phyloP scores from a whole-genome alignment of 805 yeast genomes.

The Yamadazyma endophytica region DNA sequence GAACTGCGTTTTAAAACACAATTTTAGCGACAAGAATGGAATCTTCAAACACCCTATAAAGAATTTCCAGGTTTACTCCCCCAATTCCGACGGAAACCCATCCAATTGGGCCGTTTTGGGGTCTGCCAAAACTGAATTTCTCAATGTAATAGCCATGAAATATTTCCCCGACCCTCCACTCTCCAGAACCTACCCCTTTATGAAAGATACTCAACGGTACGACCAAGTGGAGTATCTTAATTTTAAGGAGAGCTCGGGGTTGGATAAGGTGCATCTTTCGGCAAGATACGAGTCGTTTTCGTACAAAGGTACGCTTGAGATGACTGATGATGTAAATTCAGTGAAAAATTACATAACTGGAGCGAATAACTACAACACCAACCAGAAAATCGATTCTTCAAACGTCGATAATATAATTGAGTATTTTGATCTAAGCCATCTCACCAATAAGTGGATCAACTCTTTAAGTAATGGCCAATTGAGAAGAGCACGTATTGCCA shows the following conservation, averaged over 20 bases:
- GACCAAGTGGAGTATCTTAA: constrained; percentile 30
- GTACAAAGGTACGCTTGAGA: constrained; percentile 58
- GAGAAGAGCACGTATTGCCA: constrained; percentile 84
- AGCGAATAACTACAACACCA: constrained; percentile 47
- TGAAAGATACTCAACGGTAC: constrained; percentile 23
- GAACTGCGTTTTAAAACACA: constrained; percentile 8
- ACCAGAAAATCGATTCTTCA: constrained; percentile 16
- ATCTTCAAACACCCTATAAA: constrained; percentile 23
- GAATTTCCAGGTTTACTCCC: constrained; percentile 19
- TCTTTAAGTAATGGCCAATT: constrained; percentile 92
- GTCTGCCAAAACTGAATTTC: constrained; percentile 48
- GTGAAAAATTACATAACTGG: constrained; percentile 51
- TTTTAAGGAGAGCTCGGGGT: constrained; percentile 32
- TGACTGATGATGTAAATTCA: constrained; percentile 64
- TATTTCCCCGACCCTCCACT: constrained; percentile 49
- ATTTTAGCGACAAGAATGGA: constrained; percentile 1
- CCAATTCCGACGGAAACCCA: constrained; percentile 11
- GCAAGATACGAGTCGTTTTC: constrained; percentile 82
- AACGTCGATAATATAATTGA: constrained; percentile 15
- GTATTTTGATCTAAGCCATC: constrained; percentile 49
- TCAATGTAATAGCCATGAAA: constrained; percentile 55
- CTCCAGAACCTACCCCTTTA: constrained; percentile 53
- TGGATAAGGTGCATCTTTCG: constrained; percentile 63
- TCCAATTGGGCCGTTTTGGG: constrained; percentile 32
- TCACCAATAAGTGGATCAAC: constrained; percentile 74